phyloP scores from a whole-genome alignment of 345 rosid species.

The Citrus sinensis region DVS_A1.0 CM039168.1:23069001-23069500 shows the following conservation, averaged over 20 bases:
- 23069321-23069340: not conserved
- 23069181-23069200: conserved; percentile 51
- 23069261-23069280: not conserved
- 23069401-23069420: not conserved
- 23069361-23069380: not conserved
- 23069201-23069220: conserved; percentile 39
- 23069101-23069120: conserved; percentile 47
- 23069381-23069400: not conserved
- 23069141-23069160: conserved; percentile 47
- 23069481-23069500: not conserved
- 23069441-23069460: not conserved
- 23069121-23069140: conserved; percentile 62
- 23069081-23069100: conserved; percentile 53
- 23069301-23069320: not conserved
- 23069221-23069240: conserved; percentile 54
- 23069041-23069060: not conserved
- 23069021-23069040: not conserved
- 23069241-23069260: conserved; percentile 36
- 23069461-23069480: not conserved
- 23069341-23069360: not conserved
- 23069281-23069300: not conserved
- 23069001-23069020: not conserved
- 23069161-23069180: conserved; percentile 59
- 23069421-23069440: not conserved
- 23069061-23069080: not conserved